Evolutionary conservation across 768 basidiomycete genomes (phyloP).

Genomic region (Lenzites betulinus): DNA sequence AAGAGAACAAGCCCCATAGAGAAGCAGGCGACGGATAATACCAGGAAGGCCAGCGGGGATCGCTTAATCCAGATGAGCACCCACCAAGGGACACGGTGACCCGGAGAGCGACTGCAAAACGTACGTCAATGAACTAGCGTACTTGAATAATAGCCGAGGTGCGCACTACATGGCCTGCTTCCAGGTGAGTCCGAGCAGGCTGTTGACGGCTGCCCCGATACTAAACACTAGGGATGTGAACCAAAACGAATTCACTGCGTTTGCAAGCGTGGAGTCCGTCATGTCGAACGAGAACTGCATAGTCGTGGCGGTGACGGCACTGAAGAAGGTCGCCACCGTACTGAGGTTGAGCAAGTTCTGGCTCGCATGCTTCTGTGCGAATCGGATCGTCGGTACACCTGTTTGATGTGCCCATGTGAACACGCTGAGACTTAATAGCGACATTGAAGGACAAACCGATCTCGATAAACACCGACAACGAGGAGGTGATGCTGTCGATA

Average conservation of each 20-base stretch:
- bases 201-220: constrained; percentile 76
- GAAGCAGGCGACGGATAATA: constrained; percentile 82
- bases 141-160: neutral
- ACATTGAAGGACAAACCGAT: constrained; percentile 49
- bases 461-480: constrained; percentile 75
- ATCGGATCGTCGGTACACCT: constrained; percentile 78
- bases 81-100: constrained; percentile 80
- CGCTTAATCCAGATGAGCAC: constrained; percentile 87
- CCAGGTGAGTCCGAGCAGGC: constrained; percentile 76
- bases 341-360: constrained; percentile 72
- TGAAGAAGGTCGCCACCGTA: constrained; percentile 79
- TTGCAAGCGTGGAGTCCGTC: constrained; percentile 39
- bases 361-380: constrained; percentile 66
- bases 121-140: constrained; percentile 11
- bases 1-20: constrained; percentile 78
- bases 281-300: constrained; percentile 66
- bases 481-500: constrained; percentile 64
- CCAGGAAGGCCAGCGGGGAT: constrained; percentile 80
- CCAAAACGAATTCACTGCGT: constrained; percentile 73
- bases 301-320: constrained; percentile 72
- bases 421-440: neutral
- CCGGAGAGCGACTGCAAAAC: constrained; percentile 62
- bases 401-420: neutral
- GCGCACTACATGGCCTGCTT: constrained; percentile 83
- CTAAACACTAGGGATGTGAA: constrained; percentile 76